Evolutionary conservation across 192 early-diverging fungal genomes (phyloP).

Genomic region (Backusella luteola): DNA sequence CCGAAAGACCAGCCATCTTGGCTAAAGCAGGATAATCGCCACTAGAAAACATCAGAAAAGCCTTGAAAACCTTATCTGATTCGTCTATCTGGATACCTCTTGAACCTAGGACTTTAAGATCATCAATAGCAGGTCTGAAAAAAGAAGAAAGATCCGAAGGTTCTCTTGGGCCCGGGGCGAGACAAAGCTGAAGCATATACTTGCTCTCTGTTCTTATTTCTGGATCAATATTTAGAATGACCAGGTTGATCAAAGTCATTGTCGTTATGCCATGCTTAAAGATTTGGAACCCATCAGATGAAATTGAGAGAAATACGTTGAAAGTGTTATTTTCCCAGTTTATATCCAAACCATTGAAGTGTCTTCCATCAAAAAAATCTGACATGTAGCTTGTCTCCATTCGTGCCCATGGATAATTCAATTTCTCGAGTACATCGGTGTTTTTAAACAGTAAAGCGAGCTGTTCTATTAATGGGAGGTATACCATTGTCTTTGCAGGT

Average conservation of each 20-base stretch:
- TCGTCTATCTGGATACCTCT: too few species aligned
- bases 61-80: too few species aligned
- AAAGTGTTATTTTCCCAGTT: background rate
- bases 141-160: too few species aligned
- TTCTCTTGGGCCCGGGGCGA: background rate
- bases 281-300: background rate
- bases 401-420: background rate
- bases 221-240: background rate
- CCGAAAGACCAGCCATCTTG: too few species aligned
- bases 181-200: background rate
- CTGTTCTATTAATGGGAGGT: background rate
- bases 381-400: background rate
- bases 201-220: background rate
- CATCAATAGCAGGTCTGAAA: too few species aligned
- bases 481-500: background rate
- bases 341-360: background rate
- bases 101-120: too few species aligned
- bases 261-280: background rate
- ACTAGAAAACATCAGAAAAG: too few species aligned
- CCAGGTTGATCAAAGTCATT: background rate
- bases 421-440: background rate
- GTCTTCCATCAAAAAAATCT: background rate
- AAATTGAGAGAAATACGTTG: background rate
- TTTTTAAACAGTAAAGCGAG: background rate
- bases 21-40: too few species aligned